Evolutionary conservation across 2,329 filamentous ascomycete species (phyloP), one percentile per base, ranked within the genome.

Genomic region (Zarea fungicola): DNA sequence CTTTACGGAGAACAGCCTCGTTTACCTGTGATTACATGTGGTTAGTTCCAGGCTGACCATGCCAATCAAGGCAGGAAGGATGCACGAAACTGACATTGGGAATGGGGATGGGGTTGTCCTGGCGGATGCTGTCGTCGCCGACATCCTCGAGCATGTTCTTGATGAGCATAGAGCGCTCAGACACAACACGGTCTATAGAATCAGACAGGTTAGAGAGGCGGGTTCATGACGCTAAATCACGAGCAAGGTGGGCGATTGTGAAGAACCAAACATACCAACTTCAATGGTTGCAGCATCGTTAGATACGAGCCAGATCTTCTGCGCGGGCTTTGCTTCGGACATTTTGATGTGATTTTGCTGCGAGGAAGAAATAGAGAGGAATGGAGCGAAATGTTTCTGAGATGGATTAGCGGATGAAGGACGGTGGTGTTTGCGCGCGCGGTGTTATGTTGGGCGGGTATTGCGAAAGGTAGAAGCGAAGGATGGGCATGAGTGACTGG

Each of bases 131-230:
- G 58, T 78, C 69, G 21, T 85, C 84, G 57, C 89, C 90, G 41
- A 97, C 74, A 73, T 99, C 93, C 65, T 96, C 91, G 39, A 99
- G 80, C 85, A 99, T 85, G 77, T 97, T 96, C 83, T 96, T 96
- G 76, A 99, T 95, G 46, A 99, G 78, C 62, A 96, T 83, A 3
- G 89, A 96, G 57, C 92, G 88, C 75, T 96, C 89, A 35, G 88
- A 89, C 53, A 97, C 87, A 31, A 81, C 76, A 56, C 89, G 88
- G 56, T 95, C 90, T 87, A 54, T 22, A 52, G 34, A 32, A 16
- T 18, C 23, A 13, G 36, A n/a, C 5, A 3, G 26, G 46, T 42
- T n/a, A 49, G 46, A 50, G 29, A 48, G 53, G 52, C 41, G 43
- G 21, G 40, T 26, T 35, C 10, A 13, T 35, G 26, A 21, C 10